Base-by-base conservation (phyloP, 208 protist genomes). In the Trypanosoma platydactyli region DNA sequence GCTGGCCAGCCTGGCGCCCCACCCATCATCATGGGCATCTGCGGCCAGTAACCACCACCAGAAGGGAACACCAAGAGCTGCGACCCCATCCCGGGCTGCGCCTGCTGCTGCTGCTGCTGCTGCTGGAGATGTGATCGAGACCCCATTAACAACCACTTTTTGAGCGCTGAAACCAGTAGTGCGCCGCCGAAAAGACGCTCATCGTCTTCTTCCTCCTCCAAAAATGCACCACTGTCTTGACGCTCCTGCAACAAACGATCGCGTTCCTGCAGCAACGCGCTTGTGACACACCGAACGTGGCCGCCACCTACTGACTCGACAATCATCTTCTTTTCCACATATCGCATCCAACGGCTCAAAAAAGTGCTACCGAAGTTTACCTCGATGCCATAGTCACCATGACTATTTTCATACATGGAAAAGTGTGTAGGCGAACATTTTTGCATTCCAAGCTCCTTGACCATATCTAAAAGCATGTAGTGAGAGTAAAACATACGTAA, bases 211-310 rank as follows among this genome's bases (percentile, higher is more conserved):
- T 84, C 81, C 24, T 83, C 75, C n/a, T 94, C 88, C 63, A 87
- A 77, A 56, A 86, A 59, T 0, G 64, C 73, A 33, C 86, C 78
- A 57, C 79, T 77, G 67, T 83, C 78, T 0, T 83, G 83, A 11
- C 85, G 85, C 60, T 92, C 89, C 76, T 91, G 86, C 65, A 91
- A 77, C 27, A 94, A 67, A 1, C 84, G 83, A 16, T 83, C 76
- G 44, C 91, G 58, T 68, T 94, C 86, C 12, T 53, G 59, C 24
- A 67, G 13, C 6, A 66, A 35, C 20, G 35, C 52, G 12, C 1
- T 49, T 1, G 53, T 49, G 0, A 44, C 29, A 51, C 85, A 91
- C 22, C 89, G 85, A 16, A 94, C 76, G 49, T 84, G 86, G 20
- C 64, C 68, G 67, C 80, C 78, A 71, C 83, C 83, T 29, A 94